Percentiles rank a stretch among this genome's conserved stretches.
Conservation (phyloP, 257 asterid genomes). For the Nemophila menziesii region DNA sequence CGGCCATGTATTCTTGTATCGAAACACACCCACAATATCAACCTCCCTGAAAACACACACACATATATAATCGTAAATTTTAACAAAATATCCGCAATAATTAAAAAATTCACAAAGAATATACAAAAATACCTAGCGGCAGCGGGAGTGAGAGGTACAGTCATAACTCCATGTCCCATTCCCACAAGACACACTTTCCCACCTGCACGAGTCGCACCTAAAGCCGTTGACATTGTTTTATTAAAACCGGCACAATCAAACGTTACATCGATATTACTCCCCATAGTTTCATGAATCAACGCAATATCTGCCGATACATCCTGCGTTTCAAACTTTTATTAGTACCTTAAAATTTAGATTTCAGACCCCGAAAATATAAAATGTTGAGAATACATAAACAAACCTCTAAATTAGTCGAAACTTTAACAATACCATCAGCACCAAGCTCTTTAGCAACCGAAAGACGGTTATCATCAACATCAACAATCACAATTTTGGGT, state of each 20-base stretch:
- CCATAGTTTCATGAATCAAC: constrained; percentile 57
- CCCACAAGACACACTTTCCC: constrained; percentile 98
- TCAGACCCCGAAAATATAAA: background rate
- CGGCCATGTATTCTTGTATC: constrained; percentile 95
- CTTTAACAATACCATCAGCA: constrained; percentile 58
- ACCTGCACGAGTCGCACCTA: constrained; percentile 67
- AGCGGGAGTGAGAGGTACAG: constrained; percentile 76
- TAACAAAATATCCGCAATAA: background rate
- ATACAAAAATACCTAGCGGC: constrained; percentile 53
- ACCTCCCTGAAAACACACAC: constrained; percentile 85
- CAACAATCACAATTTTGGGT: constrained; percentile 61
- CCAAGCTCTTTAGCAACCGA: constrained; percentile 74
- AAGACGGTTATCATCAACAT: constrained; percentile 63
- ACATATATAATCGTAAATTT: background rate
- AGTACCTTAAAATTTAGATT: background rate
- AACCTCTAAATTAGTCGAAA: constrained; percentile 51
- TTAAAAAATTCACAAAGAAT: background rate
- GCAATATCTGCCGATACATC: constrained; percentile 54
- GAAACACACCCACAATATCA: constrained; percentile 78
- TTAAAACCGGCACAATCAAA: constrained; percentile 83
- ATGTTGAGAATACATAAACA: background rate
- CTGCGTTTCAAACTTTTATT: constrained; percentile 21
- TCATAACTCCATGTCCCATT: constrained; percentile 66
- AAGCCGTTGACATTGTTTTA: constrained; percentile 83
- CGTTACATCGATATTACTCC: constrained; percentile 34